Base-by-base conservation (phyloP, 2,329 filamentous ascomycete species). In the Aureobasidium pullulans region DNA sequence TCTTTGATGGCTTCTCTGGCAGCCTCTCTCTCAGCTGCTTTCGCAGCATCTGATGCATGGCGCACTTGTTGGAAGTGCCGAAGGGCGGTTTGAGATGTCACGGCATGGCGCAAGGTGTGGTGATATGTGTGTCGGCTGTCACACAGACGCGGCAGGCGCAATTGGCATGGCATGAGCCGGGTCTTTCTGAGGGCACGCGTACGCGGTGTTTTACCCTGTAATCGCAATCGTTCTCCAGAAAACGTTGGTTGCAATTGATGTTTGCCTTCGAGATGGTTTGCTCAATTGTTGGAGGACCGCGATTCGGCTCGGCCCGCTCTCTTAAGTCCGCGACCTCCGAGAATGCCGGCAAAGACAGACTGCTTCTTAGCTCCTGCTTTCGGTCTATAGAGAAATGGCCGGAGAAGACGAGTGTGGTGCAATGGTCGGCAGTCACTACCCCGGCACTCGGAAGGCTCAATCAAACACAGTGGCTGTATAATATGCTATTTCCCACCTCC, bases 101-200 rank as follows among this genome's bases (percentile, higher is more conserved):
- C 37, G 29, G 28, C 50, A 54, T 54, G 28, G 39, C 37, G 50
- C 23, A 40, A 37, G 52, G 34, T 43, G 39, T 48, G 13, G 43
- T 46, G 52, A 9, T 36, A 16, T 40, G 19, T 29, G 16, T 29
- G 52, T 37, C 54, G 54, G 43, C 54, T 29, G 40, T 56, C 52
- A 57, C 54, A 46, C 54, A 48, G 39, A 40, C 54, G 54, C 32
- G 36, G 34, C 11, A 46, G 40, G 29, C 39, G 47, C 15, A 52
- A 4, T 42, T 23, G 48, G 57, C 57, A 59, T 59, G 32, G 57
- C 57, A 59, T 59, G 57, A 59, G 50, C 44, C 15, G 34, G 9
- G 16, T 42, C 43, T 32, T 32, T 6, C 37, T 23, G 7, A 3
- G 11, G 31, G 46, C 28, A 6, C 29, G 7, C 36, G n/a, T 28